Conservation (phyloP, 441 rosid species). For the Euphorbia corollata region DNA sequence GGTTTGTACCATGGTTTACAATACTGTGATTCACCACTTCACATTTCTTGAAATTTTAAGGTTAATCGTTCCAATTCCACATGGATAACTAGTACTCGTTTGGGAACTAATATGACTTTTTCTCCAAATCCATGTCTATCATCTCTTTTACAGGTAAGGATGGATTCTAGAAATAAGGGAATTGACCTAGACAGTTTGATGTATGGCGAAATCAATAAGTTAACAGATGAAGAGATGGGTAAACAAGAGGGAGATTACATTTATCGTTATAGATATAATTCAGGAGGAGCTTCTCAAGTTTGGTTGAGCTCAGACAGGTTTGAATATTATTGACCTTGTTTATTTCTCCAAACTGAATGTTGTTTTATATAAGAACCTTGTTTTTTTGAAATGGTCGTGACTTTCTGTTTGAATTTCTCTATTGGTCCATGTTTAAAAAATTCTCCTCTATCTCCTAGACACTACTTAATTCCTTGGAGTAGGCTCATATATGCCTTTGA, state of each 20-base stretch:
- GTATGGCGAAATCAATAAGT: slow-evolving; percentile 45
- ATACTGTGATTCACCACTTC: background rate
- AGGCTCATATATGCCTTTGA: background rate
- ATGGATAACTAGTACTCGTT: background rate
- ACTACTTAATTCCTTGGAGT: background rate
- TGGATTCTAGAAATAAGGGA: slow-evolving; percentile 87
- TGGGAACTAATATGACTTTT: background rate
- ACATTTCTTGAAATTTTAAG: background rate
- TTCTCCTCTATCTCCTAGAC: background rate
- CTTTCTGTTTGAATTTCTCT: background rate
- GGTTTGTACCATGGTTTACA: slow-evolving; percentile 34
- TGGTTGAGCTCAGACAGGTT: slow-evolving; percentile 95
- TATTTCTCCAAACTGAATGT: background rate
- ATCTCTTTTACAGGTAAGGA: slow-evolving; percentile 53
- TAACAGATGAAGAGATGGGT: slow-evolving; percentile 66
- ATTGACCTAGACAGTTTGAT: slow-evolving; percentile 59
- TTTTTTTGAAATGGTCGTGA: background rate
- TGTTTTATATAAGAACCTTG: background rate
- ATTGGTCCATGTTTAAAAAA: background rate
- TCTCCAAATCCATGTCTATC: slow-evolving; percentile 1
- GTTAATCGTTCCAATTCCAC: slow-evolving; percentile 3
- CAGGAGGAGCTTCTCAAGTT: slow-evolving; percentile 97
- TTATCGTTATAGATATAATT: slow-evolving; percentile 87
- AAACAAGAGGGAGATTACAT: slow-evolving; percentile 90
- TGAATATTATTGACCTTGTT: slow-evolving; percentile 2